Conservation (phyloP, 2,329 filamentous ascomycete species). For the Microdochium bolleyi region DNA sequence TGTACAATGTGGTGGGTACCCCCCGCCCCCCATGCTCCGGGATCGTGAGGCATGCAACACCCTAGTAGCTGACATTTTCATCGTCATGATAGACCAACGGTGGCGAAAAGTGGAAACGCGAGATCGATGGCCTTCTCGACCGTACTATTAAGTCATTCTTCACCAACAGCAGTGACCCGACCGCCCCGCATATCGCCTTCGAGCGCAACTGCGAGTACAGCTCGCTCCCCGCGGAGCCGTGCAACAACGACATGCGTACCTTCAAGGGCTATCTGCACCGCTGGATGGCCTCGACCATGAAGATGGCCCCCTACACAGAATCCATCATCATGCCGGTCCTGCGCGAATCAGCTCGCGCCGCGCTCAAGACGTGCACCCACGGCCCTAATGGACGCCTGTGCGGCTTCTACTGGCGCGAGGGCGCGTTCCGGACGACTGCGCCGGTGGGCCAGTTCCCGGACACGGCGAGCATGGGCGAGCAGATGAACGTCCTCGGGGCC, state of each 20-base stretch:
- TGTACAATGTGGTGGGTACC: slow-evolving; percentile 24
- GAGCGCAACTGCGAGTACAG: slow-evolving; percentile 42
- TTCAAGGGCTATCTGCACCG: slow-evolving; percentile 50
- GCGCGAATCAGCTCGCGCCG: slow-evolving; percentile 25
- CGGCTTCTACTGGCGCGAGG: slow-evolving; percentile 12
- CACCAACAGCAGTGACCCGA: slow-evolving; percentile 12
- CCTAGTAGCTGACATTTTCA: no score
- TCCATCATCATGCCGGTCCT: slow-evolving; percentile 23
- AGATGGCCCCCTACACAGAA: slow-evolving; percentile 25
- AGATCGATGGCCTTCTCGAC: slow-evolving; percentile 37
- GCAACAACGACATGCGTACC: slow-evolving; percentile 43
- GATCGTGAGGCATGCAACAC: no score
- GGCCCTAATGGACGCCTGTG: slow-evolving; percentile 20
- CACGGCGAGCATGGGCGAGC: slow-evolving; percentile 42
- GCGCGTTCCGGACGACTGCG: slow-evolving; percentile 24
- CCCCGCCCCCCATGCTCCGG: no score
- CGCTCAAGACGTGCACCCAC: slow-evolving; percentile 23
- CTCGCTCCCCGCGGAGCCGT: slow-evolving; percentile 18
- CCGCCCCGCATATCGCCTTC: slow-evolving; percentile 30
- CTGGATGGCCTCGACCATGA: slow-evolving; percentile 29
- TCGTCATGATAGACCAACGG: slow-evolving; percentile 25
- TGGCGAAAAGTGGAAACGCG: slow-evolving; percentile 34
- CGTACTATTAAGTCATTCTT: slow-evolving; percentile 37
- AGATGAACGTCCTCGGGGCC: slow-evolving; percentile 48
- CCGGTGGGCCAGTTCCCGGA: no score